Percentiles rank a stretch among this genome's conserved stretches.
These are phyloP conservation scores for Fusarium napiforme DNA, from an alignment of 2,329 filamentous ascomycete genomes.

Conservation along the genomic window DNA sequence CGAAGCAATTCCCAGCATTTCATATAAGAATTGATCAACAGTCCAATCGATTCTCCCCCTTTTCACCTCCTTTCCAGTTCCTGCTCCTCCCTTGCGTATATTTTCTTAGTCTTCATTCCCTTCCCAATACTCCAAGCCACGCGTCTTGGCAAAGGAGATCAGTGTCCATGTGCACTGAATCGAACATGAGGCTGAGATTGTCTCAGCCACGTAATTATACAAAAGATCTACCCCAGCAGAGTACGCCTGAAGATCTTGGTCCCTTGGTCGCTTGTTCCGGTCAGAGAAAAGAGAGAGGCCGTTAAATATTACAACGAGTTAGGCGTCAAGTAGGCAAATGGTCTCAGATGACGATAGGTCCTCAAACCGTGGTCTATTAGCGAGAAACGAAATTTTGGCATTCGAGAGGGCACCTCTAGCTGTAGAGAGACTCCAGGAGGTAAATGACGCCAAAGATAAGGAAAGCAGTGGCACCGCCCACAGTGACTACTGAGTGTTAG, in stretches of 20 bases:
- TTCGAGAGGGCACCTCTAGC: slow-evolving; percentile 46
- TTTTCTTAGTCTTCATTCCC: slow-evolving; percentile 1
- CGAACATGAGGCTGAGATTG: slow-evolving; percentile 16
- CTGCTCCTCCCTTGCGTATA: slow-evolving; percentile 19
- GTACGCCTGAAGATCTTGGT: background rate
- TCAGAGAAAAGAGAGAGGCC: slow-evolving; percentile 13
- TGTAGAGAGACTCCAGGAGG: slow-evolving; percentile 79
- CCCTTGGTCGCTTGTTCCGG: slow-evolving; percentile 1
- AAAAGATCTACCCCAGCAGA: slow-evolving; percentile 18
- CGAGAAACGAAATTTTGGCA: slow-evolving; percentile 13
- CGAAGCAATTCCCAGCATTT: slow-evolving; percentile 5
- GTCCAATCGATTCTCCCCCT: background rate
- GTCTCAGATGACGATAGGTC: slow-evolving; percentile 15
- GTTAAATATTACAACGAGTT: slow-evolving; percentile 41
- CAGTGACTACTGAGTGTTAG: slow-evolving; percentile 73
- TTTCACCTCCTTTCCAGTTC: background rate
- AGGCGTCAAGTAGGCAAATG: slow-evolving; percentile 29
- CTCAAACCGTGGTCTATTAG: slow-evolving; percentile 23
- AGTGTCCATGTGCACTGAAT: slow-evolving; percentile 15
- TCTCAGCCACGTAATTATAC: slow-evolving; percentile 32
- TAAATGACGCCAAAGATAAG: slow-evolving; percentile 93
- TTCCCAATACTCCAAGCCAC: background rate
- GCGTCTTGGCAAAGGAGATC: background rate
- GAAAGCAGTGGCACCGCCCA: slow-evolving; percentile 92
- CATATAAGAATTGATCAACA: background rate